Evolutionary conservation across 208 protist species (phyloP).

Genomic region (Ichthyophonus hoferi): DNA sequence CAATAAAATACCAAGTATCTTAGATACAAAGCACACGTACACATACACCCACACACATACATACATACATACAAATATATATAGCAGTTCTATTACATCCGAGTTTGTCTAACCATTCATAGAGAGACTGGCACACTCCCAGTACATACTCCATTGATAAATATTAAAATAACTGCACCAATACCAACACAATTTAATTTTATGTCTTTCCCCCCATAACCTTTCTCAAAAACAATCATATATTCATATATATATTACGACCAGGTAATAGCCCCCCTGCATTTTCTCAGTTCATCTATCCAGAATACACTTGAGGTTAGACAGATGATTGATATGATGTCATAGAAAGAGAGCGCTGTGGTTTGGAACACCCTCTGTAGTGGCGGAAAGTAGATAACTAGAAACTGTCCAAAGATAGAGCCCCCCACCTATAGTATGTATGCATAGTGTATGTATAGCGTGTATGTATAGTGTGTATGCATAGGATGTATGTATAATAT

Average conservation of each 20-base stretch:
- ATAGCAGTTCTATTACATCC: too few relatives aligned
- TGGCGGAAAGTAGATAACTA: conserved; percentile 54
- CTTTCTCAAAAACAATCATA: neutral
- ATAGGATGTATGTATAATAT: neutral
- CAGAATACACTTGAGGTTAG: conserved; percentile 24
- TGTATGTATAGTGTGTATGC: neutral
- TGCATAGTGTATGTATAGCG: neutral
- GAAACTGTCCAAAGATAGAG: conserved; percentile 42
- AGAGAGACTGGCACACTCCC: neutral
- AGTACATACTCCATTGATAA: neutral
- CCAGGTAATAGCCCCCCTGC: neutral
- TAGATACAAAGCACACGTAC: too few relatives aligned
- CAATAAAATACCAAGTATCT: too few relatives aligned
- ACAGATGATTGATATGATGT: conserved; percentile 15
- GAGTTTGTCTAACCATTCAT: neutral
- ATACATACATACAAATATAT: too few relatives aligned
- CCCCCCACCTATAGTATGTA: conserved; percentile 11
- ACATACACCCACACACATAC: too few relatives aligned
- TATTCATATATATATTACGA: neutral
- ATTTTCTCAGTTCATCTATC: conserved; percentile 11
- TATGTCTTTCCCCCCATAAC: neutral
- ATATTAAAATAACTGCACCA: neutral
- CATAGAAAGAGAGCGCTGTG: conserved; percentile 24
- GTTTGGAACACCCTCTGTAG: conserved; percentile 56
- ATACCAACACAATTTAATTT: neutral